These are phyloP conservation scores for Backusella mclennaniae DNA, from an alignment of 192 early-diverging fungal species.

Conservation along the genomic window DNA sequence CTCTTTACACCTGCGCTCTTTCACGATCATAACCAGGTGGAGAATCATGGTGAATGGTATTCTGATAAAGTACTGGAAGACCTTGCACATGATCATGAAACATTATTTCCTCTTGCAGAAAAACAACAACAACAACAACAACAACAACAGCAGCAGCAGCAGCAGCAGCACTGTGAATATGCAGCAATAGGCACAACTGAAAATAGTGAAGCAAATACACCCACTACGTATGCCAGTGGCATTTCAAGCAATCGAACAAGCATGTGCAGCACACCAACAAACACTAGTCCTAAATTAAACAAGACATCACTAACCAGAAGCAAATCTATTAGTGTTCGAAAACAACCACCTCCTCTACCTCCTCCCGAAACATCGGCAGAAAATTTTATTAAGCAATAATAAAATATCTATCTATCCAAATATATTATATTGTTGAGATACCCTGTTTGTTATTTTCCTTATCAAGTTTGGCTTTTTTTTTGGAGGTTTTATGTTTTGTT, in stretches of 20 bases:
- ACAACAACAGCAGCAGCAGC: neutral
- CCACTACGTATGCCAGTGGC: neutral
- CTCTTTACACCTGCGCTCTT: constrained; percentile 68
- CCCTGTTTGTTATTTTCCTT: neutral
- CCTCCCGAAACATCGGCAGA: neutral
- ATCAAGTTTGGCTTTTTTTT: neutral
- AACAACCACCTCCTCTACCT: neutral
- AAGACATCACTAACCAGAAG: neutral
- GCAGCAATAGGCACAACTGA: neutral
- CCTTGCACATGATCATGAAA: constrained; percentile 17
- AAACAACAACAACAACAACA: neutral
- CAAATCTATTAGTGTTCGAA: neutral
- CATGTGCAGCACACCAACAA: neutral
- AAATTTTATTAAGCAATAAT: neutral
- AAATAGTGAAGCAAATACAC: neutral
- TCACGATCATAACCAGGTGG: constrained; percentile 50
- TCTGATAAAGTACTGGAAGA: constrained; percentile 31
- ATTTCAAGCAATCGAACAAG: neutral
- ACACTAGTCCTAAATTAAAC: neutral
- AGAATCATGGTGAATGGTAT: constrained; percentile 24
- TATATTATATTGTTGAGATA: neutral
- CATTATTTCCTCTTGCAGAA: neutral
- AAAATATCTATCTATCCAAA: neutral
- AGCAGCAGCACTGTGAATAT: neutral
- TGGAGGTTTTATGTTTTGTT: neutral